These are phyloP conservation scores for Sugiyamaella americana DNA, from an alignment of 805 yeast species.

Conservation along the genomic window DNA sequence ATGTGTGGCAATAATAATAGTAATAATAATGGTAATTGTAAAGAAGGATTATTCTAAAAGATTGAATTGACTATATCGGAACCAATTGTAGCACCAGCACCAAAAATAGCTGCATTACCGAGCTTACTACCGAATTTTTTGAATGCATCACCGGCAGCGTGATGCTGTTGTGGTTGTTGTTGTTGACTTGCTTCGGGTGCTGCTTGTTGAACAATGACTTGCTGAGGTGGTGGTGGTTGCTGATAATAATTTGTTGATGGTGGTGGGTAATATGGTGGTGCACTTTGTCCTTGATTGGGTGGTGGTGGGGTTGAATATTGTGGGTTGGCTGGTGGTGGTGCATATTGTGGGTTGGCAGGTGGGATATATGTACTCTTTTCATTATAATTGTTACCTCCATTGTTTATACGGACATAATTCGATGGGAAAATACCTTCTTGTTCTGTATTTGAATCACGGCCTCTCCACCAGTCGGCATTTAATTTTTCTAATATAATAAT, in stretches of 20 bases:
- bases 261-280: conserved; percentile 39
- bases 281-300: conserved; percentile 4
- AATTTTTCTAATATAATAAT: conserved; percentile 64
- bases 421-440: conserved; percentile 82
- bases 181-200: conserved; percentile 11
- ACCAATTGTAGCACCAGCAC: conserved; percentile 95
- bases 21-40: too few relatives aligned
- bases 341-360: conserved; percentile 6
- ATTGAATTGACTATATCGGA: conserved; percentile 53
- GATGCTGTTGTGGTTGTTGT: conserved; percentile 7
- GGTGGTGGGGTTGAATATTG: conserved; percentile 13
- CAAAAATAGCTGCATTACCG: conserved; percentile 90
- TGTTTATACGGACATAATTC: conserved; percentile 55
- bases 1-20: too few relatives aligned
- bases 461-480: conserved; percentile 90
- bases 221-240: conserved; percentile 22
- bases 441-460: conserved; percentile 41
- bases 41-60: conserved; percentile 13
- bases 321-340: conserved; percentile 17
- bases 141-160: conserved; percentile 9
- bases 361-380: conserved; percentile 7
- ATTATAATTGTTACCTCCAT: conserved; percentile 10
- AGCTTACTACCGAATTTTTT: conserved; percentile 71
- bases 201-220: conserved; percentile 16
- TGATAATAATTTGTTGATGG: conserved; percentile 37